phyloP scores from a whole-genome alignment of 768 basidiomycete genomes.

The Boletus bicolor region DNA sequence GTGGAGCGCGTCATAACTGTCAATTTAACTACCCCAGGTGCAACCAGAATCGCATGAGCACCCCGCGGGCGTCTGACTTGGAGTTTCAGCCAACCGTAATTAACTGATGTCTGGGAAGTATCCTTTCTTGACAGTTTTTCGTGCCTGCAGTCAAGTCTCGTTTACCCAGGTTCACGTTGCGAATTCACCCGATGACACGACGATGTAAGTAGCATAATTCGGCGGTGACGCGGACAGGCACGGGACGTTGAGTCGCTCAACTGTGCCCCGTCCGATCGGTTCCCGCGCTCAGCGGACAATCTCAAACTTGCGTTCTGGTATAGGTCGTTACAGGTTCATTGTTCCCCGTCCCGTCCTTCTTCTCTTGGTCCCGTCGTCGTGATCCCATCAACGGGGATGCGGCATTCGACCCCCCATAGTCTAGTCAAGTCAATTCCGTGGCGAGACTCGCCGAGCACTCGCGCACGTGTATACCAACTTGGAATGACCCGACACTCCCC shows the following conservation, averaged over 20 bases:
- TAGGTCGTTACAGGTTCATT: neutral
- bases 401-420: neutral
- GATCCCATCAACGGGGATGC: constrained; percentile 1
- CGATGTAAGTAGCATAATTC: neutral
- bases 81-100: neutral
- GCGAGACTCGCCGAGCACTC: neutral
- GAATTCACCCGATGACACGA: neutral
- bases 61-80: too few species aligned
- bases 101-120: neutral
- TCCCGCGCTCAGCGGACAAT: neutral
- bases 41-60: neutral
- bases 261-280: neutral
- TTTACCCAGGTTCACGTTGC: neutral
- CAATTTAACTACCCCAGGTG: neutral
- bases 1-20: neutral
- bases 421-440: too few species aligned
- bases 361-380: neutral
- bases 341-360: neutral
- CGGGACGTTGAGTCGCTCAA: neutral
- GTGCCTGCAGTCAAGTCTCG: neutral
- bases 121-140: neutral
- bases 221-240: neutral
- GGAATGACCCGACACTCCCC: neutral
- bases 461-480: neutral
- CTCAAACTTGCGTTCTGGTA: neutral